These are phyloP conservation scores for Fusarium oligoseptatum DNA, from an alignment of 2,329 filamentous ascomycete genomes.

Conservation along the genomic window DNA sequence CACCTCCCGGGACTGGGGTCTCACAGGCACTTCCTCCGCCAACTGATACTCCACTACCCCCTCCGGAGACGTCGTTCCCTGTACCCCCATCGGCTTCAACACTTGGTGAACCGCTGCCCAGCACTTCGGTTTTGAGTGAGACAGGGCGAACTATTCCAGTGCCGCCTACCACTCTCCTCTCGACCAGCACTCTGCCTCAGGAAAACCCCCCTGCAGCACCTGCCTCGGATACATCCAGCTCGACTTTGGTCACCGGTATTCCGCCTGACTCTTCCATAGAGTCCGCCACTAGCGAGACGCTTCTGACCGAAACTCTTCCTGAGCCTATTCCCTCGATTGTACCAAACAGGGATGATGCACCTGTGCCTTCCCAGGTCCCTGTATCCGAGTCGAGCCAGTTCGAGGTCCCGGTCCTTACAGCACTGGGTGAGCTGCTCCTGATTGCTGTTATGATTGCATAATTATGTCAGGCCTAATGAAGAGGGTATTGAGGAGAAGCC, in stretches of 20 bases:
- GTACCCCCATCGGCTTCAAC: background rate
- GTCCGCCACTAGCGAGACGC: conserved; percentile 13
- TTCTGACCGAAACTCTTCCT: conserved; percentile 37
- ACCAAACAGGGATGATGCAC: conserved; percentile 32
- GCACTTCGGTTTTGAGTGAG: background rate
- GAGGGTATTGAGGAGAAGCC: background rate
- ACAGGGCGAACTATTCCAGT: background rate
- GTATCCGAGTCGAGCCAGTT: conserved; percentile 45
- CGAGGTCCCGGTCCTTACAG: conserved; percentile 37
- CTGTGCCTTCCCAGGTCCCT: conserved; percentile 46
- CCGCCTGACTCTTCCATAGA: background rate
- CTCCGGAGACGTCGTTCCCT: background rate
- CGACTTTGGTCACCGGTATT: conserved; percentile 2
- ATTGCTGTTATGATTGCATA: conserved; percentile 40
- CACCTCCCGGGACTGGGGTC: background rate
- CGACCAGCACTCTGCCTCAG: conserved; percentile 4
- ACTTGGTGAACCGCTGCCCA: background rate
- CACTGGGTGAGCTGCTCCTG: conserved; percentile 44
- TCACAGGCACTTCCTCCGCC: conserved; percentile 2
- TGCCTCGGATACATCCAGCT: background rate
- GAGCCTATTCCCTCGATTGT: conserved; percentile 40
- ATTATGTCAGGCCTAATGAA: background rate
- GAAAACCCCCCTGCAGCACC: conserved; percentile 1
- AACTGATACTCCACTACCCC: background rate
- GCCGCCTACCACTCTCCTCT: background rate